A percentile compares a stretch with the other conserved stretches of the same genome.
Evolutionary conservation across 1,284 basidiomycete genomes (phyloP).

Genomic region (Ganoderma meredithae): DNA sequence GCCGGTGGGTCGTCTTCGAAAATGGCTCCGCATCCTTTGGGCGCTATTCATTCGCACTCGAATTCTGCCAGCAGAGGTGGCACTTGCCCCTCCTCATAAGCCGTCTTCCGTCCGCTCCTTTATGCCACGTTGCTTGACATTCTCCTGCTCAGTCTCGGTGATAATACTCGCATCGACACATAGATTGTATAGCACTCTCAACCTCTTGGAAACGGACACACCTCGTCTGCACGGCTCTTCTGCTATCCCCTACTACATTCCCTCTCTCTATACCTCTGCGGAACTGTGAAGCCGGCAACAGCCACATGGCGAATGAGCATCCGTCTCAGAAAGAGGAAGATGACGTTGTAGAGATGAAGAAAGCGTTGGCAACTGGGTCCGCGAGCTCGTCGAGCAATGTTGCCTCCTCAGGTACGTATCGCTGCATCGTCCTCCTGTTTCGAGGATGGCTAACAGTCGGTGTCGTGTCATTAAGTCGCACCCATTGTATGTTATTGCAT

Average conservation of each 20-base stretch:
- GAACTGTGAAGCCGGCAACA: background rate
- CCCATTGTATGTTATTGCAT: conserved; percentile 92
- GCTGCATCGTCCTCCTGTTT: conserved; percentile 5
- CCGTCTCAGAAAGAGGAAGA: conserved; percentile 39
- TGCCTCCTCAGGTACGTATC: conserved; percentile 49
- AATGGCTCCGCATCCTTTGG: background rate
- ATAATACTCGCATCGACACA: conserved; percentile 10
- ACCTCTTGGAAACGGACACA: conserved; percentile 2
- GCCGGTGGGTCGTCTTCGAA: background rate
- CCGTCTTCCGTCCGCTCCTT: conserved; percentile 24
- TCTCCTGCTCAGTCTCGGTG: background rate
- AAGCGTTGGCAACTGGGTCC: conserved; percentile 63
- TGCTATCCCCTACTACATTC: background rate
- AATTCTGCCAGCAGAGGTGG: conserved; percentile 6
- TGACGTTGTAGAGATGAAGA: conserved; percentile 70
- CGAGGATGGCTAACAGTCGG: conserved; percentile 1
- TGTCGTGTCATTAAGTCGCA: conserved; percentile 55
- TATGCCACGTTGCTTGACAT: conserved; percentile 1
- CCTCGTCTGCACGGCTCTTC: background rate
- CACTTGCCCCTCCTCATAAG: conserved; percentile 13
- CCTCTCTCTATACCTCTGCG: background rate
- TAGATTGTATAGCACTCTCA: conserved; percentile 19
- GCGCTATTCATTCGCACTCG: conserved; percentile 3
- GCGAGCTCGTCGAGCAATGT: conserved; percentile 44
- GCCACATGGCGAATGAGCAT: conserved; percentile 23